phyloP scores from a whole-genome alignment of 164 flowering plant genomes.

The Malania oleifera region DNA sequence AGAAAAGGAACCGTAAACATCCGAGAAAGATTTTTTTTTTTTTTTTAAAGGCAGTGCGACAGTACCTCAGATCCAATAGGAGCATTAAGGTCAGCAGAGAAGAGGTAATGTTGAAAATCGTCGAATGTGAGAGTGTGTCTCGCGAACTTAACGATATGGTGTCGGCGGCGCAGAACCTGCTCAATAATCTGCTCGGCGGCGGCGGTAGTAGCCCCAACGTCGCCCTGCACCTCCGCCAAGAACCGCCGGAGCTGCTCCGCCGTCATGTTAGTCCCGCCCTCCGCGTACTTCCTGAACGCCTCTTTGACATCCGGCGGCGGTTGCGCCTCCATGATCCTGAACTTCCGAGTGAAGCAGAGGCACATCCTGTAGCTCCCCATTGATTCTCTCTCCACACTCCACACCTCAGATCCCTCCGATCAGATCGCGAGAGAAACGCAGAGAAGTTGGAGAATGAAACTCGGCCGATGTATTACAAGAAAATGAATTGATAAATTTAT shows the following conservation, averaged over 20 bases:
- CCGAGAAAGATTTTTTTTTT: too few relatives aligned
- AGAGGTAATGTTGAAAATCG: conserved; percentile 35
- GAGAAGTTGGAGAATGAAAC: not conserved
- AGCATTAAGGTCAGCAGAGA: conserved; percentile 36
- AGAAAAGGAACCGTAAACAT: too few relatives aligned
- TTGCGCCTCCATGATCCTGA: conserved; percentile 28
- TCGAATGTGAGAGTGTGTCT: conserved; percentile 34
- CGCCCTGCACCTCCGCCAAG: conserved; percentile 35
- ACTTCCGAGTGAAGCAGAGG: conserved; percentile 32
- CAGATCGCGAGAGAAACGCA: not conserved
- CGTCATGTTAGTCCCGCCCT: conserved; percentile 31
- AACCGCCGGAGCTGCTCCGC: conserved; percentile 36
- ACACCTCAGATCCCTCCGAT: not conserved
- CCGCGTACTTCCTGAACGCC: conserved; percentile 30
- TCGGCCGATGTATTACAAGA: too few relatives aligned
- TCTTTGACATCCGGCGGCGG: conserved; percentile 39
- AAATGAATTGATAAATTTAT: too few relatives aligned
- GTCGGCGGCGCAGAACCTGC: conserved; percentile 27
- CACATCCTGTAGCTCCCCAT: conserved; percentile 39
- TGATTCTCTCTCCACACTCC: not conserved
- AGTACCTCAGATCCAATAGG: conserved; percentile 27
- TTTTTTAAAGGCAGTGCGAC: too few relatives aligned
- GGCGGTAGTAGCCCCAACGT: conserved; percentile 12
- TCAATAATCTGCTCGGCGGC: conserved; percentile 31
- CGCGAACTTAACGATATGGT: conserved; percentile 26